Conservation (phyloP, 1,139 yeast species). For the Pichia sp. region DNA sequence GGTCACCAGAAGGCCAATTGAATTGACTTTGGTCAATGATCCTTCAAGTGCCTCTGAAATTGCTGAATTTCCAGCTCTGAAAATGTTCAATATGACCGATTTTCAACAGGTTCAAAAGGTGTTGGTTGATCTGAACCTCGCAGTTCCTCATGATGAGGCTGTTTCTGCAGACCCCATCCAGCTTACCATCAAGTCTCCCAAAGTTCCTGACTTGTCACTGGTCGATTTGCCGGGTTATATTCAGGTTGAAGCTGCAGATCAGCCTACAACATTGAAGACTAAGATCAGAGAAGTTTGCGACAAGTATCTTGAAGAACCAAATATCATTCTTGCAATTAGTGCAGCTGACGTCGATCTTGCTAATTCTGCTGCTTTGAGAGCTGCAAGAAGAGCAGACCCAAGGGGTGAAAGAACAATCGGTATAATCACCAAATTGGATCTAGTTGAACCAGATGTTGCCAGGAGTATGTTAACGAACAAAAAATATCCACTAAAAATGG, state of each 20-base stretch:
- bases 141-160: slow-evolving; percentile 61
- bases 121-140: slow-evolving; percentile 80
- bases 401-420: slow-evolving; percentile 94
- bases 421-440: slow-evolving; percentile 87
- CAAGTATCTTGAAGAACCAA: slow-evolving; percentile 83
- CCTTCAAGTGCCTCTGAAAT: slow-evolving; percentile 78
- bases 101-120: slow-evolving; percentile 84
- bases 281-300: slow-evolving; percentile 79
- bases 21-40: slow-evolving; percentile 78
- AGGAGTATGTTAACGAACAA: slow-evolving; percentile 64
- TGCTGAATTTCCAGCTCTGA: slow-evolving; percentile 92
- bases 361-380: slow-evolving; percentile 88
- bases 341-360: slow-evolving; percentile 99
- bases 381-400: slow-evolving; percentile 91
- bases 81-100: slow-evolving; percentile 76
- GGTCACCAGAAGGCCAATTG: slow-evolving; percentile 80
- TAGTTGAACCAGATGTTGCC: slow-evolving; percentile 76
- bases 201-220: slow-evolving; percentile 87
- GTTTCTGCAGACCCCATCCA: slow-evolving; percentile 27
- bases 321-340: slow-evolving; percentile 89
- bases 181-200: slow-evolving; percentile 76
- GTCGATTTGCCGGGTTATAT: slow-evolving; percentile 98
- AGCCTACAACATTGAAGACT: slow-evolving; percentile 76
- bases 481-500: slow-evolving; percentile 88
- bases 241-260: slow-evolving; percentile 95